A percentile compares a stretch with the other conserved stretches of the same genome.
These are phyloP conservation scores for Crotalaria pallida DNA, from an alignment of 306 rosid genomes.

Conservation along the genomic window DNA sequence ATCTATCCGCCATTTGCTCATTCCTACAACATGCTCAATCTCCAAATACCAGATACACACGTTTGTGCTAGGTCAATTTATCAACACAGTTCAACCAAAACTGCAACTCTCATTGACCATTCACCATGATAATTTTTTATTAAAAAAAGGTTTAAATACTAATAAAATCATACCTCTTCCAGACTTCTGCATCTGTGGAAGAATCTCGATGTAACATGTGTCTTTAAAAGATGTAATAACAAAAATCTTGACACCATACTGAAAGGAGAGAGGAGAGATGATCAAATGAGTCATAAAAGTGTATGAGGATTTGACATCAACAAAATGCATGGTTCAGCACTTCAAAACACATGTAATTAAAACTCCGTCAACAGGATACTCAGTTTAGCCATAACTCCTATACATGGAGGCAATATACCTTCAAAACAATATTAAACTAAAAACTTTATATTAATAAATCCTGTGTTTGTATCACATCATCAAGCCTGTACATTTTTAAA, in stretches of 20 bases:
- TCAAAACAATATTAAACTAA: neutral
- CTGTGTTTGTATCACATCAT: neutral
- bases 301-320: neutral
- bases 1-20: neutral
- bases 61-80: neutral
- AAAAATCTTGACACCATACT: conserved; percentile 93
- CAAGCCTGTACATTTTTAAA: neutral
- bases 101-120: neutral
- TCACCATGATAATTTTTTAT: neutral
- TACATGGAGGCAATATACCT: neutral
- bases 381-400: neutral
- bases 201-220: conserved; percentile 91
- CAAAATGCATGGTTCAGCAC: conserved; percentile 3
- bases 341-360: neutral
- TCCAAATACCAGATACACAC: neutral
- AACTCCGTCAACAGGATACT: neutral
- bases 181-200: conserved; percentile 71
- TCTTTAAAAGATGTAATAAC: conserved; percentile 87
- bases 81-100: neutral
- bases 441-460: neutral
- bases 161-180: conserved; percentile 54
- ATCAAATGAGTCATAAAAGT: conserved; percentile 17
- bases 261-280: conserved; percentile 31
- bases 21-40: neutral
- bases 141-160: neutral